Evolutionary conservation across 345 rosid species (phyloP).

Genomic region (Jatropha curcas): DNA sequence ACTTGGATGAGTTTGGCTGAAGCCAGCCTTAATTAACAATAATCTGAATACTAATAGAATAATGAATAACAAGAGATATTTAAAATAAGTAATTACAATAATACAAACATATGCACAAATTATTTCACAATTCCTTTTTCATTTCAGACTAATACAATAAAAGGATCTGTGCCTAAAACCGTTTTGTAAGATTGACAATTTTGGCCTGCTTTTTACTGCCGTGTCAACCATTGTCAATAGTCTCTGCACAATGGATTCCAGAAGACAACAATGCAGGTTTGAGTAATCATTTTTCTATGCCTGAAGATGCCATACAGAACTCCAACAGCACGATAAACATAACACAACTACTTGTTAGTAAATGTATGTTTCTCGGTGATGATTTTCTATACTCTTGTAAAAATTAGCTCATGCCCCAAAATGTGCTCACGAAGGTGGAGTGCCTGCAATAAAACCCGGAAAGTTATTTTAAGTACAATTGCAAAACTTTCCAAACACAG

Average conservation of each 20-base stretch:
- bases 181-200: no score
- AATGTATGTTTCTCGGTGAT: slow-evolving; percentile 60
- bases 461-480: background rate
- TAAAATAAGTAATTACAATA: no score
- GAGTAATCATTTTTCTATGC: slow-evolving; percentile 54
- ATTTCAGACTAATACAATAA: no score
- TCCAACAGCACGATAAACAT: slow-evolving; percentile 82
- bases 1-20: no score
- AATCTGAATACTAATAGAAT: no score
- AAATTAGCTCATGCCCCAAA: slow-evolving; percentile 84
- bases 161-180: no score
- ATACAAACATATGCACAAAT: no score
- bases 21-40: no score
- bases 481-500: no score
- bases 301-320: slow-evolving; percentile 84
- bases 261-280: background rate
- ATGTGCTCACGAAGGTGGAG: slow-evolving; percentile 94
- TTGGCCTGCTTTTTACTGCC: background rate
- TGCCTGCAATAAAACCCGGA: slow-evolving; percentile 48
- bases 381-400: slow-evolving; percentile 87
- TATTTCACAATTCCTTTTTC: no score
- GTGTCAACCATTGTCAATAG: background rate
- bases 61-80: no score
- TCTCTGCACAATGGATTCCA: background rate
- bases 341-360: slow-evolving; percentile 66